A percentile compares a stretch with the other conserved stretches of the same genome.
Conservation (phyloP, 1,139 yeast genomes). For the Yamadazyma dushanensis region DNA sequence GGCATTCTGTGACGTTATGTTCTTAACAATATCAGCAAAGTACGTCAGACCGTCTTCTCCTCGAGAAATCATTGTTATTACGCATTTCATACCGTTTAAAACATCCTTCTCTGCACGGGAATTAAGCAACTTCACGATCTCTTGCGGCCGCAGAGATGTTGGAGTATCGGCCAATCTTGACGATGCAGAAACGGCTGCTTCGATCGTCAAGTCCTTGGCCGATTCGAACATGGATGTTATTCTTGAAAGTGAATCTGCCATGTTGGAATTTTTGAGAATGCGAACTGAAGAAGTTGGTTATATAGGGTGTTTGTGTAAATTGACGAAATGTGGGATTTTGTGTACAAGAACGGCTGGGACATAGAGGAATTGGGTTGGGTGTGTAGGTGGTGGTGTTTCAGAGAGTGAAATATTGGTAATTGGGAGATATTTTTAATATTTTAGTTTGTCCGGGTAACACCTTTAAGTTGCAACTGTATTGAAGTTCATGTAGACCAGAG, state of each 20-base stretch:
- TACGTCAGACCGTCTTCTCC: conserved; percentile 63
- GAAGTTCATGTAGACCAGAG: no score
- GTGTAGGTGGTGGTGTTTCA: no score
- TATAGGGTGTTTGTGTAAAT: no score
- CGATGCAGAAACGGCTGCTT: conserved; percentile 80
- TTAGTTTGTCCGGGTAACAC: no score
- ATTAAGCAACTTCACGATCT: conserved; percentile 64
- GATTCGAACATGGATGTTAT: conserved; percentile 62
- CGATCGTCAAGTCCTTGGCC: conserved; percentile 76
- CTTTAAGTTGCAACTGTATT: no score
- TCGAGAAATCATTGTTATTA: conserved; percentile 63
- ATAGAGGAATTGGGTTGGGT: no score
- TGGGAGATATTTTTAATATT: no score
- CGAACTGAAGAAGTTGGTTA: background rate
- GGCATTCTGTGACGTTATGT: conserved; percentile 69
- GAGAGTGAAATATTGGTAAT: no score
- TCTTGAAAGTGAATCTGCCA: conserved; percentile 45
- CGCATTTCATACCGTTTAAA: conserved; percentile 72
- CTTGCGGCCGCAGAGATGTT: conserved; percentile 55
- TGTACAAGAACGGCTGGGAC: no score
- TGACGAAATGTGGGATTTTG: no score
- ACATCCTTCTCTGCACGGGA: conserved; percentile 74
- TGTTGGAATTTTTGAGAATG: conserved; percentile 12
- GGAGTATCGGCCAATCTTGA: conserved; percentile 61
- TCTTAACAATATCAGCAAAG: conserved; percentile 89